Base-by-base conservation (phyloP, 306 rosid species). In the Fragaria nilgerrensis region DNA sequence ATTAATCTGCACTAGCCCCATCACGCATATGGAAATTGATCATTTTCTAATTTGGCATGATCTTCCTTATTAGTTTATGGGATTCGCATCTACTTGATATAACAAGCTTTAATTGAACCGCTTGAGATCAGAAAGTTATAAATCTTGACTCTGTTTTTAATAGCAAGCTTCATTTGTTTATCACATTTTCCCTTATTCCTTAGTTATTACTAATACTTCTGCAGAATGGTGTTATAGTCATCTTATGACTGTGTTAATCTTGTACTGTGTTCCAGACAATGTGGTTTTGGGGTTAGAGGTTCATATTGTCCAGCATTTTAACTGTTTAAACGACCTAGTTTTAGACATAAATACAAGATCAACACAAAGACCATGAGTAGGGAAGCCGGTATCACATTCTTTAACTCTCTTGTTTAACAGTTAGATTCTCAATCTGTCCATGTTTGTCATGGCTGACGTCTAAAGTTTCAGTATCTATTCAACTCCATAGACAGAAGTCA, bases 11-110 rank as follows among this genome's bases (percentile, higher is more conserved):
- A 55, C 61, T 48, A 77, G 63, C 55, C 68, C 44, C 68, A 72
- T 79, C 37, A 29, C 58, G 70, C 79, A 68, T 48, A 25, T 50
- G 20, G 45, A 70, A 73, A 73, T 3, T 75, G 62, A 70, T 75
- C 77, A 49, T 23, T 76, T 74, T 76, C 76, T 73, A 63, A 63
- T 23, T 55, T 53, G 53, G 75, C 59, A 80, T 23, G 78, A 83
- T 75, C 76, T 73, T 75, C 45, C 73, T 22, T 65, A 81, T 64
- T 75, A 71, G 47, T 75, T 66, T 27, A 79, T 56, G 81, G 58
- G 81, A 81, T 70, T 39, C 50, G 71, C 70, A 45, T 76, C 69
- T 23, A 72, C 47, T 63, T 36, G 34, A 76, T 71, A 37, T 15
- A 64, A 23, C 70, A 22, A 65, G 9, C 32, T 66, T 25, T 43